These are phyloP conservation scores for Neofusicoccum cordaticola DNA, from an alignment of 2,329 filamentous ascomycete genomes.

Conservation along the genomic window DNA sequence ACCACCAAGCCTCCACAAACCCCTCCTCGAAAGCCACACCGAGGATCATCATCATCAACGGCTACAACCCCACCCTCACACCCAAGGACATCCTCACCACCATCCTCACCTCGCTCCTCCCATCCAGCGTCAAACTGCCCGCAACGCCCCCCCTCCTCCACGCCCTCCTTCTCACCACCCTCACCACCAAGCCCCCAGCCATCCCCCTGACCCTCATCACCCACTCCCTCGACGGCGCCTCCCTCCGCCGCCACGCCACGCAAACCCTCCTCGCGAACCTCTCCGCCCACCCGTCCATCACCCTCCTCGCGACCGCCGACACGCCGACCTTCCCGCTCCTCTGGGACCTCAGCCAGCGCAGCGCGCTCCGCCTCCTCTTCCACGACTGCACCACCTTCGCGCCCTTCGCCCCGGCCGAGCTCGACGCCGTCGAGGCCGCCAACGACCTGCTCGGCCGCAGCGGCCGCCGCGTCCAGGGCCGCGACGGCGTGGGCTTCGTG, in stretches of 20 bases:
- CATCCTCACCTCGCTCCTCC: conserved; percentile 61
- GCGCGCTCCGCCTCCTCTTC: conserved; percentile 81
- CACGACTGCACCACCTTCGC: conserved; percentile 93
- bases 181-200: conserved; percentile 46
- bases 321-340: conserved; percentile 82
- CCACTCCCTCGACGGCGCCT: conserved; percentile 80
- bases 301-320: conserved; percentile 77
- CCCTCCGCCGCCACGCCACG: conserved; percentile 67
- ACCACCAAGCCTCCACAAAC: conserved; percentile 32
- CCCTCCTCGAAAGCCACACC: conserved; percentile 40
- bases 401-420: conserved; percentile 61
- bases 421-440: conserved; percentile 86
- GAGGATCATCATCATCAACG: conserved; percentile 81
- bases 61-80: conserved; percentile 67
- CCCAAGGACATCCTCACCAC: conserved; percentile 68
- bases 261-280: conserved; percentile 76
- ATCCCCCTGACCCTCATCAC: conserved; percentile 51
- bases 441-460: conserved; percentile 81
- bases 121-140: conserved; percentile 52
- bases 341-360: conserved; percentile 84
- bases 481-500: conserved; percentile 89
- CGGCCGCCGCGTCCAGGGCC: conserved; percentile 75
- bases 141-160: conserved; percentile 68
- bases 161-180: conserved; percentile 60
- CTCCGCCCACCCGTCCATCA: conserved; percentile 68